phyloP scores from a whole-genome alignment of 139 green algal genomes.

The Picocystis salinarum region DNA sequence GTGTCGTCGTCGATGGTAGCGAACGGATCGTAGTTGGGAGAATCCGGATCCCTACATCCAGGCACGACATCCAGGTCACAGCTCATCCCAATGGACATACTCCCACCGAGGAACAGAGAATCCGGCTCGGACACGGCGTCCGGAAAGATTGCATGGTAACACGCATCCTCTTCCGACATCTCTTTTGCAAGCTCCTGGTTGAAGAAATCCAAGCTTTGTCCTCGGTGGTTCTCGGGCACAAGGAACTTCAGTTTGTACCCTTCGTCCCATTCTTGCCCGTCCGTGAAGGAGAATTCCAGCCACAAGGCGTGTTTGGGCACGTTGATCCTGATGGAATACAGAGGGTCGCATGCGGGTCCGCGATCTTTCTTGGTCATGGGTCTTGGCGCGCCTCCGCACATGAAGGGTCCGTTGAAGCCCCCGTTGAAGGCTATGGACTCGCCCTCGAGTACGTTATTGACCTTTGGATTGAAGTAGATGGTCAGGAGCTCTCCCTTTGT shows the following conservation, averaged over 20 bases:
- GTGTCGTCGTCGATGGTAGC: constrained; percentile 20
- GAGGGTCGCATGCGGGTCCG: constrained; percentile 9
- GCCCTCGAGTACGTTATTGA: not conserved
- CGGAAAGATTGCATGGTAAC: constrained; percentile 18
- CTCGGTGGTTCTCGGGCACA: constrained; percentile 5
- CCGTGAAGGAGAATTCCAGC: constrained; percentile 24
- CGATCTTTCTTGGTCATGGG: constrained; percentile 17
- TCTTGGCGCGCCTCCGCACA: constrained; percentile 17
- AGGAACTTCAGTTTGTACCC: constrained; percentile 12
- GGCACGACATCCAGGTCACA: constrained; percentile 17
- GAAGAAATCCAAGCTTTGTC: constrained; percentile 16
- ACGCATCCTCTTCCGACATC: constrained; percentile 14
- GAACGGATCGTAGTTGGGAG: constrained; percentile 20
- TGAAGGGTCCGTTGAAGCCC: constrained; percentile 22
- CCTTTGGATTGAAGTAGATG: not conserved
- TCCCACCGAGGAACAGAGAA: not conserved
- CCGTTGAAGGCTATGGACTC: constrained; percentile 1
- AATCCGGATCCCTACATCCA: constrained; percentile 18
- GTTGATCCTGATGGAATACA: constrained; percentile 24
- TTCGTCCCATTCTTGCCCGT: constrained; percentile 18
- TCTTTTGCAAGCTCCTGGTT: constrained; percentile 17
- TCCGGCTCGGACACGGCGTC: constrained; percentile 8
- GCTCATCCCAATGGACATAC: constrained; percentile 8
- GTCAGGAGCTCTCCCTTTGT: not conserved
- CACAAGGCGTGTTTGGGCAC: constrained; percentile 13